Evolutionary conservation across 1,139 yeast genomes (phyloP).

Genomic region (Eremothecium coryli): DNA sequence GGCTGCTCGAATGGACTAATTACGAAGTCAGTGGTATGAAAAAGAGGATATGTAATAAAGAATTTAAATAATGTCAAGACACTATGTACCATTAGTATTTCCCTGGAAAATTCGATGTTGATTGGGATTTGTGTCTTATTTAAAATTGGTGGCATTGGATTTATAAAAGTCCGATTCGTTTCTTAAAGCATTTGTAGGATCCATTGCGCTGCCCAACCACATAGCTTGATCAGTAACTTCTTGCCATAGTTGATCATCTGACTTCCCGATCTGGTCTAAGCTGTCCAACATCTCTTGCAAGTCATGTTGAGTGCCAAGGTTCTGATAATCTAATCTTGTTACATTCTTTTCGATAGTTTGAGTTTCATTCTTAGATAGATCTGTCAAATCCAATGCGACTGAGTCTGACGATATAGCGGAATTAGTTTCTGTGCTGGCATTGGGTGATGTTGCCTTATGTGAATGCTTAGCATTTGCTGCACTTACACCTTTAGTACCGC

Average conservation of each 20-base stretch:
- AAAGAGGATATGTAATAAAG: slow-evolving; percentile 34
- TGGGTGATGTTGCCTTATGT: slow-evolving; percentile 6
- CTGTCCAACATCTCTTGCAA: slow-evolving; percentile 26
- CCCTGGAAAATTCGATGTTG: no score
- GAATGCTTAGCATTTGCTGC: neutral
- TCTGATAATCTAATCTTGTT: slow-evolving; percentile 23
- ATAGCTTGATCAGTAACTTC: slow-evolving; percentile 67
- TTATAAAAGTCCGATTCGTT: slow-evolving; percentile 13
- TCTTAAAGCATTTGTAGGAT: slow-evolving; percentile 23
- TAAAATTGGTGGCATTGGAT: no score
- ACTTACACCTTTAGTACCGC: neutral
- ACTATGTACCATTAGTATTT: no score
- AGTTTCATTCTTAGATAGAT: slow-evolving; percentile 14
- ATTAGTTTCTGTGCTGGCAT: slow-evolving; percentile 10
- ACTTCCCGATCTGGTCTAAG: slow-evolving; percentile 28
- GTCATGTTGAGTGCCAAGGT: slow-evolving; percentile 16
- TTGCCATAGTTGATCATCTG: slow-evolving; percentile 62
- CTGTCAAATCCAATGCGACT: slow-evolving; percentile 12
- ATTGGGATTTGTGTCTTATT: no score
- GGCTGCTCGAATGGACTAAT: slow-evolving; percentile 53
- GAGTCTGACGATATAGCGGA: slow-evolving; percentile 7
- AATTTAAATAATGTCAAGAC: neutral
- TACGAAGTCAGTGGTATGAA: slow-evolving; percentile 38
- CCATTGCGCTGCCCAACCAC: slow-evolving; percentile 42
- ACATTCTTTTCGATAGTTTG: slow-evolving; percentile 25